A percentile compares a stretch with the other conserved stretches of the same genome.
These are phyloP conservation scores for Yamadazyma taylorii DNA, from an alignment of 1,139 yeast genomes.

Conservation along the genomic window DNA sequence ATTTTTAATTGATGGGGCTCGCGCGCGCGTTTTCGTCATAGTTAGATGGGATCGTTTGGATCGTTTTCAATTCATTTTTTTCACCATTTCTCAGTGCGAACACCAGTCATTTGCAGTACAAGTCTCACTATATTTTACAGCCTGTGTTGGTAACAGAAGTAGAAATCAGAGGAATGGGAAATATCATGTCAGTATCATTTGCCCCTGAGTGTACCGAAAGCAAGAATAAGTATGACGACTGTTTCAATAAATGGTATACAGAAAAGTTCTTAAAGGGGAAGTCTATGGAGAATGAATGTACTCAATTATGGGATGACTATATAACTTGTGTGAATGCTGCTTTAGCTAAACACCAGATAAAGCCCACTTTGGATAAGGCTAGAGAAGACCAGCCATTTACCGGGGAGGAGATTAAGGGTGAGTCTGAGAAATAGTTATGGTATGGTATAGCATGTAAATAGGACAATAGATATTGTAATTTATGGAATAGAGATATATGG, in stretches of 20 bases:
- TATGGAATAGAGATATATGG: too few species aligned
- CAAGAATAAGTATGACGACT: slow-evolving; percentile 83
- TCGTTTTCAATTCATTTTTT: too few species aligned
- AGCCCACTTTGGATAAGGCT: slow-evolving; percentile 88
- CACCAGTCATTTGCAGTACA: too few species aligned
- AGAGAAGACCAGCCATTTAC: slow-evolving; percentile 85
- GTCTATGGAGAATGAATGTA: slow-evolving; percentile 80
- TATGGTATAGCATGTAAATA: too few species aligned
- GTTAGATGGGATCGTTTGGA: too few species aligned
- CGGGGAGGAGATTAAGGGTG: slow-evolving; percentile 24
- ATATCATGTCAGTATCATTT: slow-evolving; percentile 85
- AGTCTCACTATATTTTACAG: too few species aligned
- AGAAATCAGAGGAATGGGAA: slow-evolving; percentile 66
- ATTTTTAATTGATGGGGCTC: too few species aligned
- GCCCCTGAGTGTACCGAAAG: slow-evolving; percentile 95
- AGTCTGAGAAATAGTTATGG: too few species aligned
- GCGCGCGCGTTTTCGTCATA: too few species aligned
- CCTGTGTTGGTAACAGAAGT: too few species aligned
- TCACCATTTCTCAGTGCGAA: too few species aligned
- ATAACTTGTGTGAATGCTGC: slow-evolving; percentile 83
- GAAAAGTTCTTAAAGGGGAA: slow-evolving; percentile 78
- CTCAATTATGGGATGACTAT: slow-evolving; percentile 84
- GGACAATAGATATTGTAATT: too few species aligned
- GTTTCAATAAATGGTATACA: slow-evolving; percentile 95
- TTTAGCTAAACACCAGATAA: slow-evolving; percentile 66